Percentiles rank a stretch among this genome's conserved stretches.
Conservation (phyloP, 495 filamentous ascomycete species). For the Echria macrotheca region DNA sequence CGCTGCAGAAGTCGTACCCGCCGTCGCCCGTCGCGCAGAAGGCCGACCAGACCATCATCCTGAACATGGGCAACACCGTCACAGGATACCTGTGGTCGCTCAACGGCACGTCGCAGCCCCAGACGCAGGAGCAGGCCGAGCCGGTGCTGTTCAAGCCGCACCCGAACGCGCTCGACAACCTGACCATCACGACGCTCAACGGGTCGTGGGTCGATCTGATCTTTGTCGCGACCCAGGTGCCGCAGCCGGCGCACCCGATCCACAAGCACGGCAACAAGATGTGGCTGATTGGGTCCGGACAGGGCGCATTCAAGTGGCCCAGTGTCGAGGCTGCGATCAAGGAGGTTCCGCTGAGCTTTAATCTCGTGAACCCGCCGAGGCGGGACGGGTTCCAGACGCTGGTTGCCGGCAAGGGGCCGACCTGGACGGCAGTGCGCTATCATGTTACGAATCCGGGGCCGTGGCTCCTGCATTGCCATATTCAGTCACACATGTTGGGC, state of each 20-base stretch:
- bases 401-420: conserved; percentile 23
- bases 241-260: conserved; percentile 49
- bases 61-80: conserved; percentile 34
- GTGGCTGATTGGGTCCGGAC: conserved; percentile 49
- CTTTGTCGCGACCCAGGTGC: conserved; percentile 29
- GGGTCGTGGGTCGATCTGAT: conserved; percentile 54
- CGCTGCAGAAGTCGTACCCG: conserved; percentile 37
- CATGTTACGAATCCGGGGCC: conserved; percentile 56
- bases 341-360: conserved; percentile 44
- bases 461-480: conserved; percentile 57
- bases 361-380: conserved; percentile 48
- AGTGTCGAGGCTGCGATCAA: conserved; percentile 48
- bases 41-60: conserved; percentile 37
- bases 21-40: conserved; percentile 30
- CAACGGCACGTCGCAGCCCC: conserved; percentile 29
- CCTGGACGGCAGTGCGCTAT: conserved; percentile 52
- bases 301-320: conserved; percentile 43
- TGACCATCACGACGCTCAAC: conserved; percentile 44
- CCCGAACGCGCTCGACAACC: conserved; percentile 28
- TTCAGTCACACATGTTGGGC: conserved; percentile 51
- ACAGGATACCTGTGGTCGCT: conserved; percentile 44
- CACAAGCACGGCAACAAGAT: conserved; percentile 60
- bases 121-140: conserved; percentile 23
- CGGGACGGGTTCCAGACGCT: conserved; percentile 46
- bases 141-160: conserved; percentile 41